Evolutionary conservation across 2,329 filamentous ascomycete species (phyloP), one percentile per base, ranked within the genome.

Genomic region (Exophiala alcalophila): DNA sequence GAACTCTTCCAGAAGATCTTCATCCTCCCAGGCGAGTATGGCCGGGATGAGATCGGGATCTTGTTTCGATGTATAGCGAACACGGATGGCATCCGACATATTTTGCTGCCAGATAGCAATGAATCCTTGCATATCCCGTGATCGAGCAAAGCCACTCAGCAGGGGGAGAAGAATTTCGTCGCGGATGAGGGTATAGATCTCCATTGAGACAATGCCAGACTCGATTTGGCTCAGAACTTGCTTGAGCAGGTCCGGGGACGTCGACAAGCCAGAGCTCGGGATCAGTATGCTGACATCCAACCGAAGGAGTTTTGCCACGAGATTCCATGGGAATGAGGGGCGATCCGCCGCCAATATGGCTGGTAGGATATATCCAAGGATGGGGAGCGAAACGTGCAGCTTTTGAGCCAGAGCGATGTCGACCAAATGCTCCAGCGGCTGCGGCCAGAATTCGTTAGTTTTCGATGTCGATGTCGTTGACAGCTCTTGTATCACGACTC

Each of bases 11-110:
- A 62, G 63, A 10, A 71, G 24, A 45, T 68, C 65, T 36, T 70
- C 65, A 42, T 70, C 66, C 50, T 71, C 68, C 69, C 69, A 72
- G 3, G 69, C 58, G 5, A 64, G 64, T 28, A 29, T 50, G 42
- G 18, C 61, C 32, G 18, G 40, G 54, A 23, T 34, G 32, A 25
- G 59, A 50, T 33, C 49, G 35, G 9, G 43, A 50, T 40, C 63
- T 62, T 28, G 18, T 18, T 27, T 40, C 8, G 37, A 35, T 2
- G 39, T 58, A 50, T 53, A 60, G 48, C 47, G 47, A 12, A 38
- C 31, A 8, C 49, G 43, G 46, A 70, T 64, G 8, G 68, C 48
- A 5, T 57, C 48, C n/a, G 57, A 47, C 10, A 71, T 55, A 40
- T 67, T 63, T 14, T 62, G 57, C 23, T 61, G 57, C 69, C 68